phyloP scores from a whole-genome alignment of 352 stramenopile genomes.

The Globisporangium iwayamae region DNA sequence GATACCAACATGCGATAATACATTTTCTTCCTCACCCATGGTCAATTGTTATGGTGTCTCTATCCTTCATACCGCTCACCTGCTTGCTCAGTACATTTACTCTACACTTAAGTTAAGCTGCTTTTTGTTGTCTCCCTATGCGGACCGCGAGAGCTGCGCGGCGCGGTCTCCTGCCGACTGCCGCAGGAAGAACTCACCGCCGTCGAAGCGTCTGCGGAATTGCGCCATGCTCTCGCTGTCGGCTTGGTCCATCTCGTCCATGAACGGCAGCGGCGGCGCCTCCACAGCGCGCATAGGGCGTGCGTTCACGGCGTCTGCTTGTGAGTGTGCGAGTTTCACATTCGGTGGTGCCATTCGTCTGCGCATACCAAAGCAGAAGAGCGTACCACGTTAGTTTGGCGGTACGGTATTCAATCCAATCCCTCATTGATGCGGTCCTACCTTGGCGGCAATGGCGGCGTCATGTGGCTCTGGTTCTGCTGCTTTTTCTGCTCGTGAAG shows the following conservation, averaged over 20 bases:
- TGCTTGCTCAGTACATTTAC: background rate
- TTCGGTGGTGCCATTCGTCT: constrained; percentile 5
- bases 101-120: background rate
- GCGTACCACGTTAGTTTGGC: background rate
- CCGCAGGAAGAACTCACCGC: constrained; percentile 10
- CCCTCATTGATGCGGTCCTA: background rate
- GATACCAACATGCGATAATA: background rate
- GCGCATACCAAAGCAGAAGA: background rate
- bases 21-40: no score
- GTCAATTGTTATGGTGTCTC: background rate
- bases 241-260: constrained; percentile 15
- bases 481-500: background rate
- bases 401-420: background rate
- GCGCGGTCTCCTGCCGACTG: background rate
- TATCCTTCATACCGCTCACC: background rate
- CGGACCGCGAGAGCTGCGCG: constrained; percentile 5
- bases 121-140: background rate
- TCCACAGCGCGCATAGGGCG: background rate
- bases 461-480: constrained; percentile 1
- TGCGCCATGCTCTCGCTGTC: constrained; percentile 19
- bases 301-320: background rate
- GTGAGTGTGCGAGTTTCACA: background rate
- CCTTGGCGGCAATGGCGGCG: background rate
- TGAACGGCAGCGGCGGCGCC: constrained; percentile 20
- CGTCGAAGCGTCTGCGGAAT: constrained; percentile 18